Evolutionary conservation across 2,329 filamentous ascomycete species (phyloP).

Genomic region (Claviceps africana): DNA sequence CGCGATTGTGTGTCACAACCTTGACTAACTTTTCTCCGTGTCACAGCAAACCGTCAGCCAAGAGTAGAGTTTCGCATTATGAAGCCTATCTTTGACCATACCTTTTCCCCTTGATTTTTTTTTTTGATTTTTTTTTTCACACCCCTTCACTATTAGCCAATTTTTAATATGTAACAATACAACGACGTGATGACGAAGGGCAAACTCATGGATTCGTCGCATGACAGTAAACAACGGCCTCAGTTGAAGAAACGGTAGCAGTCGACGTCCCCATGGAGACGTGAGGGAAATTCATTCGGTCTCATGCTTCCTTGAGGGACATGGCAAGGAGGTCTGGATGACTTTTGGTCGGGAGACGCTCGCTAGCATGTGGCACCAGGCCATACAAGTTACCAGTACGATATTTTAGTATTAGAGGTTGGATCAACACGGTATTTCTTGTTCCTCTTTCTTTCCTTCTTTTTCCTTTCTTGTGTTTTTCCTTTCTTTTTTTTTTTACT

Average conservation of each 20-base stretch:
- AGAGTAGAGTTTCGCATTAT: slow-evolving; percentile 13
- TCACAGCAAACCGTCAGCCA: slow-evolving; percentile 24
- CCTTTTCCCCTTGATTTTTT: background rate
- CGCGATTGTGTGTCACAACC: background rate
- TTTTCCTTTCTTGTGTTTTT: too few relatives aligned
- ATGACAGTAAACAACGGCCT: slow-evolving; percentile 13
- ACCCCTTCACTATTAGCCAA: slow-evolving; percentile 2
- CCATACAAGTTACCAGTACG: slow-evolving; percentile 1
- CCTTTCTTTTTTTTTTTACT: too few relatives aligned
- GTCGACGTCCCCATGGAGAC: background rate
- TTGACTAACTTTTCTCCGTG: slow-evolving; percentile 4
- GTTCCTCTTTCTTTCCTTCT: background rate
- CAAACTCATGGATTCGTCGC: slow-evolving; percentile 10
- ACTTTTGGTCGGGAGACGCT: background rate
- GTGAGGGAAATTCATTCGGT: background rate
- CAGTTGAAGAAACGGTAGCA: slow-evolving; percentile 8
- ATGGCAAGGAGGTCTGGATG: background rate
- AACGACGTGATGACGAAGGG: slow-evolving; percentile 16
- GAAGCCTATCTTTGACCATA: background rate
- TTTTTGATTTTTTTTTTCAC: background rate
- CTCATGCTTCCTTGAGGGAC: background rate
- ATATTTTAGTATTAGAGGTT: background rate
- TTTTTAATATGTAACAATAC: slow-evolving; percentile 17
- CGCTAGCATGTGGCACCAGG: background rate
- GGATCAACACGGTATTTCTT: background rate